A percentile compares a stretch with the other conserved stretches of the same genome.
Conservation (phyloP, 305 asterid genomes). For the Solanum hybrid region DNA sequence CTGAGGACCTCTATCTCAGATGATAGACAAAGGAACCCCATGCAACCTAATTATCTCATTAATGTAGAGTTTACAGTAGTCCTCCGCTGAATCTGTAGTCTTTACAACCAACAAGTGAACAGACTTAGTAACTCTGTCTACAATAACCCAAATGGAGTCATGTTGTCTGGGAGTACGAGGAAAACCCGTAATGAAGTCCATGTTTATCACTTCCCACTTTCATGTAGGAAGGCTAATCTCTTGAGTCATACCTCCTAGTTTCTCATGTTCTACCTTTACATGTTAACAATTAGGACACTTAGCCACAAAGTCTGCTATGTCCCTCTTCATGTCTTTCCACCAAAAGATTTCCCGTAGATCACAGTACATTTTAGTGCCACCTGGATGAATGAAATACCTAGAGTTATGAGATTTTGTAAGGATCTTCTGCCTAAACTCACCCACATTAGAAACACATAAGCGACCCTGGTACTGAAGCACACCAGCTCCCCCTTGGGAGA, state of each 20-base stretch:
- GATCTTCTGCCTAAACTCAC: neutral
- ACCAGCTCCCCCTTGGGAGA: neutral
- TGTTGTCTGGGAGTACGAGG: neutral
- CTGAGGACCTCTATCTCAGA: neutral
- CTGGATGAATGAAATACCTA: neutral
- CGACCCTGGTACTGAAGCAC: neutral
- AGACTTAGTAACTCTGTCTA: neutral
- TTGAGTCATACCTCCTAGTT: neutral
- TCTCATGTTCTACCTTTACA: neutral
- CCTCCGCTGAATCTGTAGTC: neutral
- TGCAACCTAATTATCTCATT: neutral
- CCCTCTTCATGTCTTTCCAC: neutral
- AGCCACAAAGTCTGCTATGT: neutral
- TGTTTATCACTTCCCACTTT: neutral
- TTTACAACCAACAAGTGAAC: neutral
- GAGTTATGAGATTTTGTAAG: neutral
- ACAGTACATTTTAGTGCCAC: neutral
- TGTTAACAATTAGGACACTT: neutral
- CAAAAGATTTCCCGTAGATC: neutral
- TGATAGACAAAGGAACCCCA: neutral
- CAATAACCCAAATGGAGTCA: neutral
- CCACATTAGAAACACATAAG: neutral
- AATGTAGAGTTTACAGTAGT: too few relatives aligned
- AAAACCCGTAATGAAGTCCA: neutral
- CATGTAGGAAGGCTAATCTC: neutral